Conservation (phyloP, 148 eudicot species). For the Rhododendron molle region DNA sequence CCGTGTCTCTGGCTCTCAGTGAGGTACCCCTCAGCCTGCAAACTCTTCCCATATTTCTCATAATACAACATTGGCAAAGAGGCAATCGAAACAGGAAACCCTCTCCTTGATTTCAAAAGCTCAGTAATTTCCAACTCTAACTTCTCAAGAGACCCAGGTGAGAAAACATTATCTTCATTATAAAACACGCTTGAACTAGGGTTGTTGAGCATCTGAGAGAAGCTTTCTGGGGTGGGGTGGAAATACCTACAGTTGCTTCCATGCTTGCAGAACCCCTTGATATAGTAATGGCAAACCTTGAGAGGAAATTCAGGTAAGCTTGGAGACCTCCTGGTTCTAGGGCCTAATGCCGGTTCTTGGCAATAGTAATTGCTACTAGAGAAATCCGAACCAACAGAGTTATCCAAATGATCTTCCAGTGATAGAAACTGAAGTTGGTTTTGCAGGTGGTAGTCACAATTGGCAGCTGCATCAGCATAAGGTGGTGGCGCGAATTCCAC, state of each 20-base stretch:
- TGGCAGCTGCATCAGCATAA: slow-evolving; percentile 34
- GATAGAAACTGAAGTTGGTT: slow-evolving; percentile 36
- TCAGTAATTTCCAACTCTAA: slow-evolving; percentile 40
- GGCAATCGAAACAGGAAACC: slow-evolving; percentile 49
- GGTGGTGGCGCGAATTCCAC: slow-evolving; percentile 27
- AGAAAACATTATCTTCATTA: slow-evolving; percentile 35
- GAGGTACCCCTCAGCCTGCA: slow-evolving; percentile 60
- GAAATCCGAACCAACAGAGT: slow-evolving; percentile 23
- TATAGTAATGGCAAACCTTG: slow-evolving; percentile 72
- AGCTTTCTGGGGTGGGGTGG: slow-evolving; percentile 35
- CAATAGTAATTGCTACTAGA: slow-evolving; percentile 29
- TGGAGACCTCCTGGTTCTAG: slow-evolving; percentile 38
- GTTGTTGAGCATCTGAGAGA: slow-evolving; percentile 25
- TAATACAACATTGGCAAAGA: slow-evolving; percentile 57
- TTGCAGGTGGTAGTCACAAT: slow-evolving; percentile 26
- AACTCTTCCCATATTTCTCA: slow-evolving; percentile 44
- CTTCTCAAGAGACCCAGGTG: slow-evolving; percentile 33
- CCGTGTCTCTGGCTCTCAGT: slow-evolving; percentile 65
- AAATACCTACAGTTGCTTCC: slow-evolving; percentile 65
- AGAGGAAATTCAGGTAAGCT: slow-evolving; percentile 48
- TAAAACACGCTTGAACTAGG: slow-evolving; percentile 31
- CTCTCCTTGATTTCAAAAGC: slow-evolving; percentile 45
- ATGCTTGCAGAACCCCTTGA: slow-evolving; percentile 76
- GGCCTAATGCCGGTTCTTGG: slow-evolving; percentile 34
- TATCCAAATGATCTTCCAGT: slow-evolving; percentile 47